These are phyloP conservation scores for Puccinia polysora DNA, from an alignment of 1,284 basidiomycete genomes.

Conservation along the genomic window DNA sequence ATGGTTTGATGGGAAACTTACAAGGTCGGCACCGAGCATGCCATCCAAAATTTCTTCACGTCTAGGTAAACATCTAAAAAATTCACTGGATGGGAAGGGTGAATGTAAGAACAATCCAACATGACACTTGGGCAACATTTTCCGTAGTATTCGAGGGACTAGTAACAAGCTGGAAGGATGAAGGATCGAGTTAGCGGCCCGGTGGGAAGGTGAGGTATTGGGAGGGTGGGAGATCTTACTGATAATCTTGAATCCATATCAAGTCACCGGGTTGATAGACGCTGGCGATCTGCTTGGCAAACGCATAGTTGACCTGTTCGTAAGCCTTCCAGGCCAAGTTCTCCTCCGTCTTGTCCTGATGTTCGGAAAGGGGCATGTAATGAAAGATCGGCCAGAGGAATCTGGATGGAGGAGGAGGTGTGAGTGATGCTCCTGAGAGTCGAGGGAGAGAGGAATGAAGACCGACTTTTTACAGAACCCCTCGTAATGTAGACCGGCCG, in stretches of 20 bases:
- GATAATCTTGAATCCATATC: conserved; percentile 61
- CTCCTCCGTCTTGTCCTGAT: conserved; percentile 66
- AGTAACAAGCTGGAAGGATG: conserved; percentile 62
- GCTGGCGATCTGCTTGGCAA: conserved; percentile 69
- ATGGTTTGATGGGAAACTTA: conserved; percentile 61
- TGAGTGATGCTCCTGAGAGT: background rate
- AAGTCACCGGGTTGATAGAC: conserved; percentile 84
- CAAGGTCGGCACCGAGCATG: conserved; percentile 93
- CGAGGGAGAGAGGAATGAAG: conserved; percentile 49
- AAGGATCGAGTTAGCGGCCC: background rate
- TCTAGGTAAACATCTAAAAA: conserved; percentile 86
- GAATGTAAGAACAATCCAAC: conserved; percentile 95
- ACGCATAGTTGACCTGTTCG: conserved; percentile 76
- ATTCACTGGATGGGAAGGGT: conserved; percentile 92
- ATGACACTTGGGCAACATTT: conserved; percentile 66
- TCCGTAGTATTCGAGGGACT: conserved; percentile 77
- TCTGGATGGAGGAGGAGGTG: conserved; percentile 51
- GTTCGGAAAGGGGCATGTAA: conserved; percentile 65
- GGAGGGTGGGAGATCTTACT: conserved; percentile 52
- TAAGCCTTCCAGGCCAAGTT: conserved; percentile 75
- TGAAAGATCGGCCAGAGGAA: conserved; percentile 98
- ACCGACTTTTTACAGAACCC: conserved; percentile 96
- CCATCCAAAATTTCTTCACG: conserved; percentile 92
- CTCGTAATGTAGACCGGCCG: conserved; percentile 81
- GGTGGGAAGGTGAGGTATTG: no score